phyloP scores from a whole-genome alignment of 192 early-diverging fungal genomes.

The Umbelopsis ramanniana region DNA sequence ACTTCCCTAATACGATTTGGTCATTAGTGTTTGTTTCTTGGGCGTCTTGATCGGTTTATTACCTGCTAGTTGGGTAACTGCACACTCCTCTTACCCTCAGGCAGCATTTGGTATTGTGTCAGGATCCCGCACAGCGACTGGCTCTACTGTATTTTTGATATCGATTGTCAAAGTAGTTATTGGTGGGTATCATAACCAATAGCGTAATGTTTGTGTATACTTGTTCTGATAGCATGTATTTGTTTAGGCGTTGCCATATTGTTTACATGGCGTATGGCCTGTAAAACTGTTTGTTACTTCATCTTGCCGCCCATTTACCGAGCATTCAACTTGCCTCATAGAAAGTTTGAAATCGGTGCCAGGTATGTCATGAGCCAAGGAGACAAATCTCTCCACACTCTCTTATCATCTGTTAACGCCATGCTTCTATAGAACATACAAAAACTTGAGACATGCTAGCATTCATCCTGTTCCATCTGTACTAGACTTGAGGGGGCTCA shows the following conservation, averaged over 20 bases:
- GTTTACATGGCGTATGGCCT: slow-evolving; percentile 57
- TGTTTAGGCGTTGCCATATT: slow-evolving; percentile 49
- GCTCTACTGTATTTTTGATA: neutral
- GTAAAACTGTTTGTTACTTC: slow-evolving; percentile 52
- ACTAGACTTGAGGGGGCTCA: slow-evolving; percentile 41
- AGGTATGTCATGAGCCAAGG: slow-evolving; percentile 23
- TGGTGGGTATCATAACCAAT: slow-evolving; percentile 8
- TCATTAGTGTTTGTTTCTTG: slow-evolving; percentile 60
- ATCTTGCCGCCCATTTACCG: slow-evolving; percentile 57
- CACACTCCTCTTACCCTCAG: slow-evolving; percentile 39
- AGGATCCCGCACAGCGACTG: neutral
- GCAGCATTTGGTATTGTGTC: slow-evolving; percentile 14
- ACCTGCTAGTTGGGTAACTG: slow-evolving; percentile 59
- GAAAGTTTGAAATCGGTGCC: slow-evolving; percentile 49
- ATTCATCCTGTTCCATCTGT: slow-evolving; percentile 50
- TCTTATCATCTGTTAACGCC: neutral
- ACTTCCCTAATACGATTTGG: neutral
- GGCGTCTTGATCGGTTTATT: slow-evolving; percentile 64
- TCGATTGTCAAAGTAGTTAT: slow-evolving; percentile 24
- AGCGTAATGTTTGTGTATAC: neutral
- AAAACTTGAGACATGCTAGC: slow-evolving; percentile 35
- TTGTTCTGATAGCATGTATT: neutral
- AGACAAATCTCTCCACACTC: neutral
- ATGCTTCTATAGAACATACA: slow-evolving; percentile 33
- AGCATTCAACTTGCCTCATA: slow-evolving; percentile 56